Base-by-base conservation (phyloP, 441 rosid species). In the Manihot esculenta region DNA sequence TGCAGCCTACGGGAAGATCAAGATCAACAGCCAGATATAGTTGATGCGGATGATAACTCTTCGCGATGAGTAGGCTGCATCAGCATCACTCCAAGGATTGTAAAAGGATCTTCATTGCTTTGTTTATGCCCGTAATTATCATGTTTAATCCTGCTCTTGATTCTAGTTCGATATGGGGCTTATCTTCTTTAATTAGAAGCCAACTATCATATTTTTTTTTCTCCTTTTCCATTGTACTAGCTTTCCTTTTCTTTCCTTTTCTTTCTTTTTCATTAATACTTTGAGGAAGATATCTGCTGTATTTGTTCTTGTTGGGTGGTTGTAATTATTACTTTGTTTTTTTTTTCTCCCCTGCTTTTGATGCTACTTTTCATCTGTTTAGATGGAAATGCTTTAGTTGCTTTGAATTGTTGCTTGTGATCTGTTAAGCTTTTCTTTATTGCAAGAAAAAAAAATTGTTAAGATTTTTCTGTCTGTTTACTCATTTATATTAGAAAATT, bases 241-340 rank as follows among this genome's bases (percentile, higher is more conserved):
- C 56, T 9, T 50, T 27, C n/a, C 18, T 1, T 57, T 15, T 26
- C 3, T 50, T 54, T 1, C 6, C 18, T 6, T 49, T 5, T 14
- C 49, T 38, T 55, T n/a, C n/a, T 61, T 38, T 50, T 61, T 24
- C 72, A 62, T 78, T 54, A 41, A 74, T 62, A 64, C 56, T 62
- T 72, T 48, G 77, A 71, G 78, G 80, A 57, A 77, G 68, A 72
- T 72, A 62, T 65, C 33, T 68, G 70, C 44, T 54, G n/a, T 57
- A 71, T 72, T 68, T 78, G 75, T 73, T 76, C 48, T 65, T 72
- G 81, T 72, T 75, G 78, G 83, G 74, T 68, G 83, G 76, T 76
- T 82, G 87, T 81, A 81, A 80, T 83, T 82, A 86, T 77, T 69
- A 78, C 68, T 59, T 72, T 55, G 48, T 69, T 75, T 73, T 79